Percentiles rank a stretch among this genome's conserved stretches.
Evolutionary conservation across 805 yeast species (phyloP).

Genomic region (Saccharomycopsis fibuligera): DNA sequence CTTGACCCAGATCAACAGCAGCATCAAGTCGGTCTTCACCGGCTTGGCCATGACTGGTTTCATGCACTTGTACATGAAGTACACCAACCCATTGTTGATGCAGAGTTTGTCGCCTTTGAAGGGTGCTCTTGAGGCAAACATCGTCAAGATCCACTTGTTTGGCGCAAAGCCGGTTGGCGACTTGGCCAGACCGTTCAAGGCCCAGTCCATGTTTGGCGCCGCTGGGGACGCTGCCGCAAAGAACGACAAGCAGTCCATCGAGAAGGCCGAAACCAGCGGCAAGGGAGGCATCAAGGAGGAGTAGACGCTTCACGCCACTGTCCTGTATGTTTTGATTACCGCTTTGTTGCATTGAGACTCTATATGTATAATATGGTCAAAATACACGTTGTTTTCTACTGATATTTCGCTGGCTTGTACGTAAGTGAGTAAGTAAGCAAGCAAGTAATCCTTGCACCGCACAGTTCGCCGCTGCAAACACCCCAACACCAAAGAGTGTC

Average conservation of each 20-base stretch:
- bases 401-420: too few species aligned
- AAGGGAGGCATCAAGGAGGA: conserved; percentile 86
- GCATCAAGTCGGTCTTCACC: conserved; percentile 78
- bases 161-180: conserved; percentile 81
- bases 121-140: conserved; percentile 81
- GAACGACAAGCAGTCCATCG: conserved; percentile 86
- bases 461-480: too few species aligned
- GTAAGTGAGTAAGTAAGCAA: too few species aligned
- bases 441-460: too few species aligned
- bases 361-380: too few species aligned
- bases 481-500: too few species aligned
- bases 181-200: conserved; percentile 94
- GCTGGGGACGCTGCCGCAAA: conserved; percentile 48
- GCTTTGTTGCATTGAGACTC: too few species aligned
- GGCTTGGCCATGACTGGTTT: conserved; percentile 95
- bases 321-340: too few species aligned
- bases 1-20: conserved; percentile 71
- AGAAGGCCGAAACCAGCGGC: conserved; percentile 80
- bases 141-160: conserved; percentile 85
- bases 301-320: too few species aligned
- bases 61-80: conserved; percentile 97
- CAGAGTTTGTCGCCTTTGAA: conserved; percentile 89
- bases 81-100: conserved; percentile 94
- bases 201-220: conserved; percentile 69
- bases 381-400: too few species aligned